A percentile compares a stretch with the other conserved stretches of the same genome.
These are phyloP conservation scores for Chlorella sp. DNA, from an alignment of 139 green algal species.

Conservation along the genomic window DNA sequence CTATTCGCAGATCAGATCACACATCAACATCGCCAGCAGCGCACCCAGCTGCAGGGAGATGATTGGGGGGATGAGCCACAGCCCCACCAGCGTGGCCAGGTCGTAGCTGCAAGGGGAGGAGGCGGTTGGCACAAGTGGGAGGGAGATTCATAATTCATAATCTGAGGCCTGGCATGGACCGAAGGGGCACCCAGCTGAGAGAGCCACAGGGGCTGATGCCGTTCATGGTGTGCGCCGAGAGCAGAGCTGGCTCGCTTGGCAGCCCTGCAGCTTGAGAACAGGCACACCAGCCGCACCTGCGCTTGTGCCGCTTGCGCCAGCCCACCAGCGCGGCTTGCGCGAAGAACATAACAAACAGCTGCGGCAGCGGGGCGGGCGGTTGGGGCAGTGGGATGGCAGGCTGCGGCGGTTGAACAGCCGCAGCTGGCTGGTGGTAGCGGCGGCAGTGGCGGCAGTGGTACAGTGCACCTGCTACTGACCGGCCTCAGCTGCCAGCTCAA, in stretches of 20 bases:
- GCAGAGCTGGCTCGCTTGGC: too few relatives aligned
- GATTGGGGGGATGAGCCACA: slow-evolving; percentile 87
- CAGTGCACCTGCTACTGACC: too few relatives aligned
- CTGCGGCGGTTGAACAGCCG: not conserved
- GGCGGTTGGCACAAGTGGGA: too few relatives aligned
- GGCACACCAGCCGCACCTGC: slow-evolving; percentile 9
- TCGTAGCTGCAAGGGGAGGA: slow-evolving; percentile 75
- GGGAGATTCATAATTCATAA: too few relatives aligned
- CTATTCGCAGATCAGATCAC: too few relatives aligned
- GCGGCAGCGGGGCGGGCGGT: not conserved
- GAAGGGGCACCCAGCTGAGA: too few relatives aligned
- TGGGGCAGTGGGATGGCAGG: not conserved
- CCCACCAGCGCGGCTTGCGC: slow-evolving; percentile 74
- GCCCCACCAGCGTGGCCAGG: slow-evolving; percentile 79
- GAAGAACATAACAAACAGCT: slow-evolving; percentile 49
- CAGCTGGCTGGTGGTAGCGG: not conserved
- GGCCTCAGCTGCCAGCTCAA: not conserved
- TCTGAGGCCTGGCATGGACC: too few relatives aligned
- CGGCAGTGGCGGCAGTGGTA: not conserved
- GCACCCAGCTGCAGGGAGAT: slow-evolving; percentile 64
- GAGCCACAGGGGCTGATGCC: too few relatives aligned
- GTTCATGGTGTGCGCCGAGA: too few relatives aligned
- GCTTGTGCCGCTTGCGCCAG: slow-evolving; percentile 79
- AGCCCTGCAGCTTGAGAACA: too few relatives aligned
- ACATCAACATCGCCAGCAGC: not conserved